Conservation (phyloP, 805 yeast species). For the Candida pini region DNA sequence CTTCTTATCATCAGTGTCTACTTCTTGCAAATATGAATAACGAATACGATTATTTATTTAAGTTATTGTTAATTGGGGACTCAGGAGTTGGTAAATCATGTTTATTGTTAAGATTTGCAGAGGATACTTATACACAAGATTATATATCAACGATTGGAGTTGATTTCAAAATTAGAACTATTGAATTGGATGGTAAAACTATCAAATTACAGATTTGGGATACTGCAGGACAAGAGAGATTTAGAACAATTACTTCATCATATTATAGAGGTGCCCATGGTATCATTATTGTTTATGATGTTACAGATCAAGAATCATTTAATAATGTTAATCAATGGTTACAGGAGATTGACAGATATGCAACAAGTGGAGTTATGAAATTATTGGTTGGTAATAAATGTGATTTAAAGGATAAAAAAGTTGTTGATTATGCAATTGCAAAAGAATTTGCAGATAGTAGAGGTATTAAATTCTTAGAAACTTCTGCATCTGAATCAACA, state of each 20-base stretch:
- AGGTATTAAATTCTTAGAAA: conserved; percentile 92
- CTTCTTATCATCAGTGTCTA: too few relatives aligned
- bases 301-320: conserved; percentile 94
- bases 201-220: conserved; percentile 99
- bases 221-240: conserved; percentile 98
- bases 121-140: conserved; percentile 94
- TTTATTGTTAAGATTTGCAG: conserved; percentile 90
- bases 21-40: conserved; percentile 52
- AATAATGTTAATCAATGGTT: conserved; percentile 97
- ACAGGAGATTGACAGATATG: conserved; percentile 97
- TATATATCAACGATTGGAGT: conserved; percentile 98
- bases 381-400: conserved; percentile 95
- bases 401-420: conserved; percentile 88
- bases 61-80: conserved; percentile 91
- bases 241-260: conserved; percentile 94
- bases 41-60: conserved; percentile 97
- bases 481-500: conserved; percentile 90
- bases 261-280: conserved; percentile 99
- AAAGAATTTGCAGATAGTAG: conserved; percentile 96
- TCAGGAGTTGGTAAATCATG: conserved; percentile 99
- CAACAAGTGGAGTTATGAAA: conserved; percentile 96
- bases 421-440: conserved; percentile 92
- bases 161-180: conserved; percentile 84
- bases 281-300: conserved; percentile 95
- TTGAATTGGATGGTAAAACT: conserved; percentile 93